Base-by-base conservation (phyloP, 1,284 basidiomycete genomes). In the Gomphus sp. region DNA sequence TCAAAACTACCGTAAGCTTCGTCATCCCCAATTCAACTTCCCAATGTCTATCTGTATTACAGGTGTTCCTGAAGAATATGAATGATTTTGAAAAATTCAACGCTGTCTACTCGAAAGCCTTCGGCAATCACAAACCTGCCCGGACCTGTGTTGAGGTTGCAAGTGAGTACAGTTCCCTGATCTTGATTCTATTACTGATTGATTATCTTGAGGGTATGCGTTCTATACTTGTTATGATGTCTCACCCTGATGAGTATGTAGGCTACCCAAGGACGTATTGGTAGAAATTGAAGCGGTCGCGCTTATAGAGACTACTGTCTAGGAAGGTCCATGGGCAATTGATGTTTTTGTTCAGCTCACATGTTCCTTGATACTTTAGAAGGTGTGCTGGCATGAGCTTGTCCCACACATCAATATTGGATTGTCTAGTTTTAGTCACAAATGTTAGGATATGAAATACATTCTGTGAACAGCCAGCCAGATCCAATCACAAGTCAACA, bases 1-100 rank as follows among this genome's bases (percentile, higher is more conserved):
- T 89, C 62, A 96, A 97, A 76, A 90, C 88, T 31, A 93, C 91
- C 33, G 90, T 89, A 65, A 60, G 85, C 68, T 25, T 60, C 16
- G 31, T 31, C 33, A 25, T 45, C 33, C 44, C 18, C 16, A 31
- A 45, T 48, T 34, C 43, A 28, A 18, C 36, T 33, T 5, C 4
- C 58, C 18, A 10, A 59, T 28, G 37, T 9, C 49, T 9, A 36
- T 51, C n/a, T 60, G n/a, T 12, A 31, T 12, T 12, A 51, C 62
- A 92, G 87, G 89, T 97, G 51, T 98, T 98, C 77, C 74, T 98
- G 69, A 93, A 96, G 72, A 77, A 82, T 66, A 96, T 98, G 93
- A 79, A 89, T 68, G 90, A 98, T 73, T 98, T 98, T 72, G 84
- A 71, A 12, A 76, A 80, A 57, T 86, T 98, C 70, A 99, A 98